phyloP scores from a whole-genome alignment of 2,329 filamentous ascomycete species.

The Aspergillus oerlinghausenensis region DNA sequence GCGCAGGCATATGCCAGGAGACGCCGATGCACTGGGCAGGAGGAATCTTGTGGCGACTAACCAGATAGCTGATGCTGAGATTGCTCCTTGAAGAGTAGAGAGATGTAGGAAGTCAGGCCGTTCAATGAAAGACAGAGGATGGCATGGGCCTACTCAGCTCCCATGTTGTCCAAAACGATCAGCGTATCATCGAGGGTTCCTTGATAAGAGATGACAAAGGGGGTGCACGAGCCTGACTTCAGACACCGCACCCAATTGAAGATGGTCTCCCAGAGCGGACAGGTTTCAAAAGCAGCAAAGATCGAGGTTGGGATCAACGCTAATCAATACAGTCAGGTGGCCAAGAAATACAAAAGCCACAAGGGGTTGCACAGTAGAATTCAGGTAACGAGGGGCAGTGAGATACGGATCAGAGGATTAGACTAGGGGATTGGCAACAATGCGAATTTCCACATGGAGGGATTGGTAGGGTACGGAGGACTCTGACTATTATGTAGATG shows the following conservation, averaged over 20 bases:
- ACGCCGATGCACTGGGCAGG: background rate
- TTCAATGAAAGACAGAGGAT: background rate
- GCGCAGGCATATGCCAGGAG: background rate
- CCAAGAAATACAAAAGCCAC: background rate
- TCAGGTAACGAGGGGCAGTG: background rate
- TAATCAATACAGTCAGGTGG: background rate
- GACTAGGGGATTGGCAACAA: background rate
- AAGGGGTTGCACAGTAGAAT: background rate
- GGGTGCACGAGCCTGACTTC: conserved; percentile 1
- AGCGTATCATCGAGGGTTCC: conserved; percentile 4
- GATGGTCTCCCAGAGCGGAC: background rate
- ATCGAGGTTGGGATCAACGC: background rate
- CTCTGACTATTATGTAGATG: background rate
- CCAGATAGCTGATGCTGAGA: background rate
- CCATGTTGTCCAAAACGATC: conserved; percentile 14
- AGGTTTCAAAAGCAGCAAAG: background rate
- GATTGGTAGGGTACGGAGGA: background rate
- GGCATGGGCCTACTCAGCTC: conserved; percentile 10
- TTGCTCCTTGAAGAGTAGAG: background rate
- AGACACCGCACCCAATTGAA: conserved; percentile 7
- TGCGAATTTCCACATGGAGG: background rate
- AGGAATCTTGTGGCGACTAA: background rate
- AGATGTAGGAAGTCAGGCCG: background rate
- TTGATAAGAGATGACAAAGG: conserved; percentile 2
- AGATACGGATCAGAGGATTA: background rate